Evolutionary conservation across 345 rosid species (phyloP), one percentile per base, ranked within the genome.

Genomic region (Rhizophora mangle): DNA sequence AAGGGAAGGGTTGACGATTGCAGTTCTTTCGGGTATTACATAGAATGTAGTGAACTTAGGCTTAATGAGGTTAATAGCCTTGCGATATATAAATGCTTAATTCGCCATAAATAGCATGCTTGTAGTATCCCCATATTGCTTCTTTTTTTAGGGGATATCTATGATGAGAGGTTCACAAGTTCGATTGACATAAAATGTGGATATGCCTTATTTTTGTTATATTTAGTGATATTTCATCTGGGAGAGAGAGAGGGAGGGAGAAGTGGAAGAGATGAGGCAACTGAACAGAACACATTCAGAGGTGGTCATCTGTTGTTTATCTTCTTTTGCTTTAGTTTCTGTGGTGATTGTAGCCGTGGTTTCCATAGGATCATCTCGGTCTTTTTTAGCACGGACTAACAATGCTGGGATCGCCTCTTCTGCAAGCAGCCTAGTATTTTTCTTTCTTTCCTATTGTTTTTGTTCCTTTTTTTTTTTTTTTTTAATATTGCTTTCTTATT

Each of bases 211-310:
- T 2, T 56, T 24, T 9, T 8, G 31, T 15, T 56, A 16, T 56
- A 9, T 24, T 18, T 1, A 43, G 3, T 43, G 49, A 43, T 56
- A 21, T 56, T 56, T 56, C 29, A 24, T 11, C 16, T 21, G 18
- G 31, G 60, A 10, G 60, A 55, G 60, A 55, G 58, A 52, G 24
- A 20, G 58, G 11, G 58, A 4, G 58, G 21, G 60, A 56, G 6
- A 65, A 57, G 18, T 15, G 19, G 5, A 43, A 43, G 49, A 43
- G 49, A 76, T 67, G 74, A 77, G 67, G 70, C 68, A 58, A 65
- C 20, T 36, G 13, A 24, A 21, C 62, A 49, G 43, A 51, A 61
- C 29, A 27, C 39, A 56, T 65, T 64, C 68, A 49, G 36, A 31
- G 65, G 6, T 58, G 27, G 27, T 75, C 51, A 57, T 72, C 30